phyloP scores from a whole-genome alignment of 192 early-diverging fungal genomes.

The Backusella sp. region DNA sequence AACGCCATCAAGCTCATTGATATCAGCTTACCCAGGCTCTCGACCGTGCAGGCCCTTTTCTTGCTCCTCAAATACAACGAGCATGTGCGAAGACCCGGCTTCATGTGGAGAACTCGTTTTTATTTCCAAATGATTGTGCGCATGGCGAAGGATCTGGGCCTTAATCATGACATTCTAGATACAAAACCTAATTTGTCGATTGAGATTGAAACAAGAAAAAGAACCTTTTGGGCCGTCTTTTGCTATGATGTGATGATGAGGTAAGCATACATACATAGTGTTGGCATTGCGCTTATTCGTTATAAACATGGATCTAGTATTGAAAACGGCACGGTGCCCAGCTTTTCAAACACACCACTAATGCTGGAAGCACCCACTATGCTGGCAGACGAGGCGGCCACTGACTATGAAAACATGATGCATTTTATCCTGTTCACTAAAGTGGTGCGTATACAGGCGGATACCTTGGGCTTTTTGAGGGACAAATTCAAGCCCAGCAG shows the following conservation, averaged over 20 bases:
- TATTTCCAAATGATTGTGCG: constrained; percentile 29
- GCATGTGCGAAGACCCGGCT: constrained; percentile 40
- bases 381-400: not conserved
- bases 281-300: too few species aligned
- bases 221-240: constrained; percentile 17
- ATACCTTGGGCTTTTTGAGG: not conserved
- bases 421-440: constrained; percentile 1
- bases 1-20: constrained; percentile 25
- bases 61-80: constrained; percentile 55
- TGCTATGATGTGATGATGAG: constrained; percentile 25
- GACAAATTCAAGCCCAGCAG: not conserved
- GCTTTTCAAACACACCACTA: not conserved
- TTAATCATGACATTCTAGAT: not conserved
- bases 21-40: constrained; percentile 40
- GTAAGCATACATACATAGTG: not conserved
- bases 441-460: not conserved
- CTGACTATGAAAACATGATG: constrained; percentile 7
- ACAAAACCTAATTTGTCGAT: not conserved
- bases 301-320: not conserved
- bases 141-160: constrained; percentile 12
- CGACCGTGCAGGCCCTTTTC: constrained; percentile 44
- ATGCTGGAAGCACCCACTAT: not conserved
- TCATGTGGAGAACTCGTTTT: constrained; percentile 49
- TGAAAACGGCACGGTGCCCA: constrained; percentile 8
- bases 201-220: constrained; percentile 15